Conservation (phyloP, 2,329 filamentous ascomycete species). For the Penicillium sp. region DNA sequence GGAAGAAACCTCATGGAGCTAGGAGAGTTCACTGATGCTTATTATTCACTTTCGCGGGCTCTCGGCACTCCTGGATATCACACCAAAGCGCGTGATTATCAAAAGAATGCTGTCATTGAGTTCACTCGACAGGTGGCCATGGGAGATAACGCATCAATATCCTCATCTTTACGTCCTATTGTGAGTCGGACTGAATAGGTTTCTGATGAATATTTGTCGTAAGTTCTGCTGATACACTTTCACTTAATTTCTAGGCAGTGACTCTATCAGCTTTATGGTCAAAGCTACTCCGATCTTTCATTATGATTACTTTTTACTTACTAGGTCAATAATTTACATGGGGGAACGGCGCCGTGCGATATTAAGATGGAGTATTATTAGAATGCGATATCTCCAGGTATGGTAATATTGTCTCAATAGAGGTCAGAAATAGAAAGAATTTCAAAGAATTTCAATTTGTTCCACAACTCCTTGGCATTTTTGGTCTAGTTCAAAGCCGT, state of each 20-base stretch:
- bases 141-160: neutral
- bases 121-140: neutral
- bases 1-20: slow-evolving; percentile 18
- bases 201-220: neutral
- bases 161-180: slow-evolving; percentile 6
- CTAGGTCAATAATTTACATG: neutral
- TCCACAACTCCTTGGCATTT: too few species aligned
- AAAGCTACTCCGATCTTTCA: neutral
- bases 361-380: neutral
- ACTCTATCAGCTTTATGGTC: neutral
- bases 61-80: slow-evolving; percentile 18
- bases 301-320: neutral
- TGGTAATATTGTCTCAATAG: too few species aligned
- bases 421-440: too few species aligned
- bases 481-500: too few species aligned
- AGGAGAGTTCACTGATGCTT: slow-evolving; percentile 16
- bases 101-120: slow-evolving; percentile 3
- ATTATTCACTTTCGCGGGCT: slow-evolving; percentile 14
- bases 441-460: too few species aligned
- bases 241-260: neutral
- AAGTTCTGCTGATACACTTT: neutral
- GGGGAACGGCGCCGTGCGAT: too few species aligned
- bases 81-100: slow-evolving; percentile 13
- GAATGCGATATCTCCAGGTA: neutral
- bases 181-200: neutral